Evolutionary conservation across 192 early-diverging fungal genomes (phyloP), one percentile per base, ranked within the genome.

Genomic region (Umbelopsis isabellina): DNA sequence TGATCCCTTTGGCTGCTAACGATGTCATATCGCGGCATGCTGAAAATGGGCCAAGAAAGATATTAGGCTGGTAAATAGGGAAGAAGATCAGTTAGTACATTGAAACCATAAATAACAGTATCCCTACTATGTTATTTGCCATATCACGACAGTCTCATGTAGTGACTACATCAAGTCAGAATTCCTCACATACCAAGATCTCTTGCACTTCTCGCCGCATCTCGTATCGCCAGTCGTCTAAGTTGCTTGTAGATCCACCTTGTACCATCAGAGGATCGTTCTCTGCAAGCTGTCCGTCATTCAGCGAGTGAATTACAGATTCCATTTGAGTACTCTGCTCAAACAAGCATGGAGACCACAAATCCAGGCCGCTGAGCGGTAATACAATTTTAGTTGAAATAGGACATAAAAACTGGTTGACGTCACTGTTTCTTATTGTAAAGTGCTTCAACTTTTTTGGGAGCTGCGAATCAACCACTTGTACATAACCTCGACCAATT

Each of bases 151-250:
- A 41, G 37, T 41, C 7, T 10, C 10, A 41, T 41, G 37, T 41
- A 41, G 2, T 41, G 37, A 41, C 2, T 37, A 9, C 37, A 45
- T 8, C n/a, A 61, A 49, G 5, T 6, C 13, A 41, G 37, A 41
- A 4, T 41, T 41, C 6, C 37, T 41, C 37, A 73, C 74, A 35
- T 67, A 80, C 79, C 8, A 91, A 45, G 46, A 94, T 92, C 66
- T 92, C 88, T 80, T 94, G 93, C 82, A 92, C 91, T 45, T 93
- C 91, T 27, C 90, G 82, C 30, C 93, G 84, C 85, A 93, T 93
- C 61, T 93, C 91, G 72, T 92, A 92, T 45, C 83, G 81, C 88
- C 85, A 87, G 69, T 82, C 82, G 12, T 77, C 76, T 49, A 78
- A 33, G 30, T 35, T 61, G 55, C 25, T 61, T 16, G 23, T 25